A percentile compares a stretch with the other conserved stretches of the same genome.
These are phyloP conservation scores for Fusarium sp. DNA, from an alignment of 2,329 filamentous ascomycete species.

Conservation along the genomic window DNA sequence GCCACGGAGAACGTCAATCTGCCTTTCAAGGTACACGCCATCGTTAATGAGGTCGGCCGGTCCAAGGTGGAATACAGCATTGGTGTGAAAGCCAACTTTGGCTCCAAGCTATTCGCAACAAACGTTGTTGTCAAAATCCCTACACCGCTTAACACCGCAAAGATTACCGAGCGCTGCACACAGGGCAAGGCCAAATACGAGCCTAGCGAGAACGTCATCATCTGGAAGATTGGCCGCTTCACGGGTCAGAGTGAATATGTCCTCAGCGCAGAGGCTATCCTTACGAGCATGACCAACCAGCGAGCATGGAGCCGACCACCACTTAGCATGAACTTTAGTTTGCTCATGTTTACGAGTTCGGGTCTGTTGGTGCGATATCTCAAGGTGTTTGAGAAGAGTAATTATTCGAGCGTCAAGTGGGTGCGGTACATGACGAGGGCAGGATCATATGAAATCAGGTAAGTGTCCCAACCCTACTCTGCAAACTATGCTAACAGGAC, in stretches of 20 bases:
- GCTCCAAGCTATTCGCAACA: constrained; percentile 94
- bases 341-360: constrained; percentile 98
- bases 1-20: constrained; percentile 98
- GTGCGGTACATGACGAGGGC: constrained; percentile 98
- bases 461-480: constrained; percentile 29
- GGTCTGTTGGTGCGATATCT: constrained; percentile 92
- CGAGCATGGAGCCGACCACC: constrained; percentile 97
- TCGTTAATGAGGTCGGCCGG: constrained; percentile 96
- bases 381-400: constrained; percentile 99
- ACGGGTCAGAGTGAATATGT: constrained; percentile 98
- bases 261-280: constrained; percentile 88
- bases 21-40: constrained; percentile 98
- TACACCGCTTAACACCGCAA: constrained; percentile 94
- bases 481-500: constrained; percentile 25
- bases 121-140: constrained; percentile 96
- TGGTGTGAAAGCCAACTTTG: constrained; percentile 96
- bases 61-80: constrained; percentile 99
- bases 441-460: constrained; percentile 97
- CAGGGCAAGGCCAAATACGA: constrained; percentile 99
- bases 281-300: constrained; percentile 98
- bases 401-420: constrained; percentile 99
- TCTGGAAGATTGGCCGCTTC: constrained; percentile 99
- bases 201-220: constrained; percentile 95
- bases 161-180: constrained; percentile 90
- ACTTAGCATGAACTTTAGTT: constrained; percentile 87